Conservation (phyloP, 345 rosid genomes). For the Carallia brachiata region DNA sequence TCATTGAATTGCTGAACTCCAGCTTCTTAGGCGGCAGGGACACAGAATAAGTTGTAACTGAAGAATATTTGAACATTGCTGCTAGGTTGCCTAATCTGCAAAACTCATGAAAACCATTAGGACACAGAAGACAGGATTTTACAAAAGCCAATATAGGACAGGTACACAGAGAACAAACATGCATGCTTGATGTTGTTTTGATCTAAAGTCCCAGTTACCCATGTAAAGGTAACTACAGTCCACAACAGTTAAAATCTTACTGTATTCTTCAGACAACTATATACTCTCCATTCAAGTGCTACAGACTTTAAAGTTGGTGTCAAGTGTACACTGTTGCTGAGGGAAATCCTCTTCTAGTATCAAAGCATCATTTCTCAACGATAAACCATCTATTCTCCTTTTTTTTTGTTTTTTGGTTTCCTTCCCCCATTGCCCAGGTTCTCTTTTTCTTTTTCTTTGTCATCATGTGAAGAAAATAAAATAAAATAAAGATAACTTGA, state of each 20-base stretch:
- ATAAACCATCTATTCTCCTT: not conserved
- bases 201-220: not conserved
- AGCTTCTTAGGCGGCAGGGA: conserved; percentile 70
- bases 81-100: conserved; percentile 84
- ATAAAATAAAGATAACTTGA: not conserved
- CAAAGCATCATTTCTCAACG: too few species aligned
- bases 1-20: conserved; percentile 54
- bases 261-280: not conserved
- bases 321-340: not conserved
- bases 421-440: not conserved
- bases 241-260: not conserved
- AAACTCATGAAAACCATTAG: not conserved
- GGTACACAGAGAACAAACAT: not conserved
- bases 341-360: not conserved
- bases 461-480: too few species aligned
- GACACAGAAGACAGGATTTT: not conserved
- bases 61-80: conserved; percentile 84
- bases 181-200: not conserved
- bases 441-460: not conserved
- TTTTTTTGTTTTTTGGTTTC: not conserved
- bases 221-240: not conserved
- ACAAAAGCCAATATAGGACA: not conserved
- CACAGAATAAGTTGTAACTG: conserved; percentile 60
- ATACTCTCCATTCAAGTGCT: not conserved
- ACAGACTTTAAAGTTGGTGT: not conserved